phyloP scores from a whole-genome alignment of 1,284 basidiomycete genomes.

The Porodaedalea pini region DNA sequence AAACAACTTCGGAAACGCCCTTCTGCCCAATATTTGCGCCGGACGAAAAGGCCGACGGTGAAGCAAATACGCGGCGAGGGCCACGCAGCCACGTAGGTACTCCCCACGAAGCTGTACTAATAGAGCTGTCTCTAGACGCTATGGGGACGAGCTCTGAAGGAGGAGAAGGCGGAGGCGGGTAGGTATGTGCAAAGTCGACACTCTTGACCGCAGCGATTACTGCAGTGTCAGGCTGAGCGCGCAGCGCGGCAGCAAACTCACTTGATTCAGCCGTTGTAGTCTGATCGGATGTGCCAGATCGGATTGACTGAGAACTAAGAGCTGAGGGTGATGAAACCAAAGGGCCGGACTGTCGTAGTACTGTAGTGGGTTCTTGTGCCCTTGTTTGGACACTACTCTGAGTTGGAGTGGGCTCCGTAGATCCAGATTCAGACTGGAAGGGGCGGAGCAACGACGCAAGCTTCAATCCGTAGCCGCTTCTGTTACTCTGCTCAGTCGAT shows the following conservation, averaged over 20 bases:
- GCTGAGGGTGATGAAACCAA: background rate
- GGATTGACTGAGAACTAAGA: background rate
- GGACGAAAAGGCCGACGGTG: constrained; percentile 21
- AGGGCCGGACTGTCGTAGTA: background rate
- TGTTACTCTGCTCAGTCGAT: constrained; percentile 2
- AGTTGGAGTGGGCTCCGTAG: constrained; percentile 1
- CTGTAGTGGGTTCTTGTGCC: background rate
- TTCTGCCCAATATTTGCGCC: constrained; percentile 22
- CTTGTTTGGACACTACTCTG: background rate
- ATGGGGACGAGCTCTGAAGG: constrained; percentile 38
- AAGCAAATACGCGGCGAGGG: constrained; percentile 43
- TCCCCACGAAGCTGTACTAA: constrained; percentile 47
- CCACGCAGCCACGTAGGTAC: constrained; percentile 71
- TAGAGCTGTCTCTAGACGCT: constrained; percentile 30
- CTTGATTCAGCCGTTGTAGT: background rate
- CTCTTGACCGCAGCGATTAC: background rate
- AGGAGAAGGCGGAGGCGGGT: constrained; percentile 64
- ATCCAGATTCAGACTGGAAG: constrained; percentile 11
- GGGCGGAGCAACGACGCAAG: constrained; percentile 16
- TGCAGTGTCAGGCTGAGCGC: background rate
- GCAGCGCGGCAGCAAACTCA: background rate
- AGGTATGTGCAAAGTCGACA: constrained; percentile 52
- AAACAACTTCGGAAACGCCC: constrained; percentile 46
- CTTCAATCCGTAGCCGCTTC: constrained; percentile 12
- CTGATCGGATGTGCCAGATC: background rate